A percentile compares a stretch with the other conserved stretches of the same genome.
Evolutionary conservation across 2,329 filamentous ascomycete species (phyloP).

Genomic region (Cordyceps fumosorosea): DNA sequence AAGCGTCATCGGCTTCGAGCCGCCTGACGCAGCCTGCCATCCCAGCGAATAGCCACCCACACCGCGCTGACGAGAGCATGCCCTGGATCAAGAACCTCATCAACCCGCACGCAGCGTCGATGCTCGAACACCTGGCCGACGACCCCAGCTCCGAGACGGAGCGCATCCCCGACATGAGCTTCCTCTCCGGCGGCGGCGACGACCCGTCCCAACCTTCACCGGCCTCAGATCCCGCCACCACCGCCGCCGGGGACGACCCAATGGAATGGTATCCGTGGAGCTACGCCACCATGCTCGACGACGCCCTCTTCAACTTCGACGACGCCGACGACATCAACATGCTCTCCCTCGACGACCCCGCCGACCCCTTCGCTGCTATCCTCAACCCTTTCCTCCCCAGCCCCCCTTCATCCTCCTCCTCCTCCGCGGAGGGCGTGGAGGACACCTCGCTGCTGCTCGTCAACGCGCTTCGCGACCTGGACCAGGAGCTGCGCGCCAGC

Average conservation of each 20-base stretch:
- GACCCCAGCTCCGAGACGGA: conserved; percentile 4
- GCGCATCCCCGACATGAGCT: conserved; percentile 10
- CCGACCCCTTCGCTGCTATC: conserved; percentile 1
- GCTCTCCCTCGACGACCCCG: conserved; percentile 2
- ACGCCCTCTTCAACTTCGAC: conserved; percentile 8
- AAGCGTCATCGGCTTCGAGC: neutral
- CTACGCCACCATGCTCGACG: conserved; percentile 11
- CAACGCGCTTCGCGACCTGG: conserved; percentile 13
- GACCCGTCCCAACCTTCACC: neutral
- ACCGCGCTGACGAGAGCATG: conserved; percentile 9
- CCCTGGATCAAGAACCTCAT: conserved; percentile 22
- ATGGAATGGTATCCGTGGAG: conserved; percentile 15
- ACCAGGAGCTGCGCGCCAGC: conserved; percentile 12
- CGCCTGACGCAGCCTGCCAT: neutral
- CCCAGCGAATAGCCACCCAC: neutral
- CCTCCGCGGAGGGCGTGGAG: neutral
- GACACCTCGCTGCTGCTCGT: conserved; percentile 9
- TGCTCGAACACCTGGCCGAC: conserved; percentile 18
- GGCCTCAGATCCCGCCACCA: neutral
- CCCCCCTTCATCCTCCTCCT: neutral
- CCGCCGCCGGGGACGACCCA: neutral
- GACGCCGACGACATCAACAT: conserved; percentile 2
- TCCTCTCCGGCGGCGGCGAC: neutral
- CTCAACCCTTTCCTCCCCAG: neutral
- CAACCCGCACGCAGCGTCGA: conserved; percentile 20